Base-by-base conservation (phyloP, 768 basidiomycete genomes). In the Tubosaeta brunneosetosa region DNA sequence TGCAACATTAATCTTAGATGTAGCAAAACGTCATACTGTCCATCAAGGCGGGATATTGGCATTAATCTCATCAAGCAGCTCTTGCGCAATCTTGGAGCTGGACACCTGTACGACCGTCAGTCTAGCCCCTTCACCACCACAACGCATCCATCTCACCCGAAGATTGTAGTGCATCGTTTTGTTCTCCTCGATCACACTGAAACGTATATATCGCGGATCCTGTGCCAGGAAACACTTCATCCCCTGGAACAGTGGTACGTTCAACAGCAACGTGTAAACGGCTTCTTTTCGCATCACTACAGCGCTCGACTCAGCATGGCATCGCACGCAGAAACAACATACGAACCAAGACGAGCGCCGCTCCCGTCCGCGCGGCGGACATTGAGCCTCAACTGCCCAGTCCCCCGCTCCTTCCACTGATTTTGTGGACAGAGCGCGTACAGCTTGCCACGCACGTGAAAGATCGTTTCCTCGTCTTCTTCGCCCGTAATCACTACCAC, bases 251-350 rank as follows among this genome's bases (percentile, higher is more conserved):
- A 91, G 72, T 44, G 84, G 81, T 45, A 84, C 80, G 60, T 91
- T 91, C 41, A 91, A 73, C 51, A 91, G 63, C 48, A 91, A 67
- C 2, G 86, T 76, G 64, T 83, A 85, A 17, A 91, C 88, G 0
- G 88, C 89, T 60, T 91, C 89, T 66, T 90, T 91, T 55, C 89
- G 80, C 88, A 91, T 90, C 17, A 91, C 89, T 91, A 59, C 4
- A 52, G 48, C 12, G 14, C 47, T 45, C 45, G 29, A 34, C 27
- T 66, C 41, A 62, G 55, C 37, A 49, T 17, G 42, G 45, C 16
- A 53, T 44, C 11, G 13, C 11, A 12, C 43, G 32, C 47, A n/a
- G 17, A 17, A 4, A 11, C 34, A 27, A 53, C 49, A 45, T 41
- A 56, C 55, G 36, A 50, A 88, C 88, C 76, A 45, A 91, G 71